phyloP scores from a whole-genome alignment of 192 early-diverging fungal species.

The Coemansia sp. region DNA sequence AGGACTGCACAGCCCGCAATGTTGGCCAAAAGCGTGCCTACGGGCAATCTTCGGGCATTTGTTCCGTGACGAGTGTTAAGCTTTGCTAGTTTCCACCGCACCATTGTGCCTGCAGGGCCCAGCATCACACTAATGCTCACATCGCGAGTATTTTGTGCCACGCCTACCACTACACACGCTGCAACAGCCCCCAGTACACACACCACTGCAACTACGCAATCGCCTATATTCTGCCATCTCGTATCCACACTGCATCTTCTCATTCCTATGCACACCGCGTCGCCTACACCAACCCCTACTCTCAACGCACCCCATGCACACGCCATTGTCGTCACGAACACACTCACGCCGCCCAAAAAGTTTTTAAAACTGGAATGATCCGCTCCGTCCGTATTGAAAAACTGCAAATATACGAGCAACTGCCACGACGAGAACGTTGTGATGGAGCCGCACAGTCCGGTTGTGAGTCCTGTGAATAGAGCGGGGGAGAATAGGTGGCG shows the following conservation, averaged over 20 bases:
- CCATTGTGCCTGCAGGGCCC: constrained; percentile 36
- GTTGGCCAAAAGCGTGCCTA: constrained; percentile 53
- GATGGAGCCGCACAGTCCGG: constrained; percentile 79
- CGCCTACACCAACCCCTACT: background rate
- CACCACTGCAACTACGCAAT: background rate
- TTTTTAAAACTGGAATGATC: constrained; percentile 37
- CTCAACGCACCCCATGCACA: constrained; percentile 33
- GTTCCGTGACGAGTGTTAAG: constrained; percentile 14
- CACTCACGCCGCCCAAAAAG: constrained; percentile 47
- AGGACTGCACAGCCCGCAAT: constrained; percentile 30
- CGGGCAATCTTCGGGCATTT: constrained; percentile 15
- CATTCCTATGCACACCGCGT: no score
- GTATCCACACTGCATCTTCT: no score
- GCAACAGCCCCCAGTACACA: background rate
- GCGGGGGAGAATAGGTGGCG: constrained; percentile 47
- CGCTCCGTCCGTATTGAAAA: constrained; percentile 30
- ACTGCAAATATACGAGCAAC: constrained; percentile 56
- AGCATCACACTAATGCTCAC: constrained; percentile 44
- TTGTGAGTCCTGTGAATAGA: constrained; percentile 59
- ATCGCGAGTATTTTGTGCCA: constrained; percentile 31
- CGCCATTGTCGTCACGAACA: constrained; percentile 30
- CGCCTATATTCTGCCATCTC: no score
- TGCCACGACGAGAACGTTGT: constrained; percentile 83
- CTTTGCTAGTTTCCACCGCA: constrained; percentile 45
- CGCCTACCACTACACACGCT: constrained; percentile 22